Percentiles rank a stretch among this genome's conserved stretches.
Evolutionary conservation across 148 eudicot species (phyloP).

Genomic region (Amaranthus palmeri): DNA sequence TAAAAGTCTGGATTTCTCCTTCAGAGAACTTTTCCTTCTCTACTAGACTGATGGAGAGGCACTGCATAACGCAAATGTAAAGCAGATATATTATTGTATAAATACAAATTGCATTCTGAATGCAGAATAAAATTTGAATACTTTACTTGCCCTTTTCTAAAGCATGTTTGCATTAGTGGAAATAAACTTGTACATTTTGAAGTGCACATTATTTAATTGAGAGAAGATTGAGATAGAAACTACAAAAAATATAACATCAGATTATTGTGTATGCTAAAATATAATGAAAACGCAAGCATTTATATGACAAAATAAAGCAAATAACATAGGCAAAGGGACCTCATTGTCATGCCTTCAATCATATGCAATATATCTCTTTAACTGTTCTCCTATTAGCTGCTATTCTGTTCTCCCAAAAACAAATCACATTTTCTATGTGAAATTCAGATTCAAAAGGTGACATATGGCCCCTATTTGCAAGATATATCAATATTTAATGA

Average conservation of each 20-base stretch:
- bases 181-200: neutral
- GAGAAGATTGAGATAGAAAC: neutral
- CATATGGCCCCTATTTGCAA: no score
- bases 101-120: neutral
- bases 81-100: conserved; percentile 12
- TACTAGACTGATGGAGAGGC: conserved; percentile 66
- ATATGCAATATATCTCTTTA: no score
- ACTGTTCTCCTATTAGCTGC: no score
- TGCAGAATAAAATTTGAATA: neutral
- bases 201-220: neutral
- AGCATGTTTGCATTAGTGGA: neutral
- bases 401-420: no score
- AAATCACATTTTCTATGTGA: no score
- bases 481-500: no score
- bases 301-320: no score
- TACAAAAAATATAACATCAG: neutral
- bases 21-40: conserved; percentile 74
- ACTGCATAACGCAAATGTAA: conserved; percentile 67
- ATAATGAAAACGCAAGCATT: neutral
- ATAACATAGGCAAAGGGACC: no score
- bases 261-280: neutral
- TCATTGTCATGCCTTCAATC: no score
- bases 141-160: neutral
- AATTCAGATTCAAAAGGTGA: no score
- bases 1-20: conserved; percentile 95